Conservation (phyloP, 2,329 filamentous ascomycete genomes). For the Chaetomiaceae sp. region DNA sequence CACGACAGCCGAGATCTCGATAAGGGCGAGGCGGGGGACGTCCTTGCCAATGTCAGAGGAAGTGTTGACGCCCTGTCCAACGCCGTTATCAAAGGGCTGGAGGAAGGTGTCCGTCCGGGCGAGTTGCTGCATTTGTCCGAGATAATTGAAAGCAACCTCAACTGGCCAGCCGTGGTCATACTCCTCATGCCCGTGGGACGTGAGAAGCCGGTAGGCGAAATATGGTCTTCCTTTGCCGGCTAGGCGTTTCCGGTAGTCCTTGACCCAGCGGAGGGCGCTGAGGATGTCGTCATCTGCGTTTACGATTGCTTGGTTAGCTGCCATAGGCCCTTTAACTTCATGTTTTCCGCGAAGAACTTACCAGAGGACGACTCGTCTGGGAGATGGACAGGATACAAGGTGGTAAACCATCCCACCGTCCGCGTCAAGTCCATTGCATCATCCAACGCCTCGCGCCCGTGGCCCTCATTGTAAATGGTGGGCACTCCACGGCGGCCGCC, state of each 20-base stretch:
- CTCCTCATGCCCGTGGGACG: constrained; percentile 29
- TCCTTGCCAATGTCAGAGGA: constrained; percentile 25
- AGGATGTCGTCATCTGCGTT: constrained; percentile 20
- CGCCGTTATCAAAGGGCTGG: constrained; percentile 22
- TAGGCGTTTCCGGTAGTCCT: constrained; percentile 35
- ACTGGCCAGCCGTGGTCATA: constrained; percentile 35
- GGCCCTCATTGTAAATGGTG: constrained; percentile 38
- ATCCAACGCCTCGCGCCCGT: constrained; percentile 38
- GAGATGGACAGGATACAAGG: constrained; percentile 34
- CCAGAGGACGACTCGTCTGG: constrained; percentile 9
- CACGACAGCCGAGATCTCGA: constrained; percentile 27
- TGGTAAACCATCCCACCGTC: constrained; percentile 46
- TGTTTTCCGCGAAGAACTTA: background rate
- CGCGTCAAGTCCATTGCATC: constrained; percentile 33
- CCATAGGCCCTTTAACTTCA: background rate
- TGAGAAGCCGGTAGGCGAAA: constrained; percentile 36
- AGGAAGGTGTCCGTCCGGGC: constrained; percentile 29
- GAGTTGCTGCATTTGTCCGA: constrained; percentile 43
- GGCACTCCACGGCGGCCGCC: constrained; percentile 29
- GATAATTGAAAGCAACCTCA: constrained; percentile 49
- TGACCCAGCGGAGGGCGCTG: constrained; percentile 28
- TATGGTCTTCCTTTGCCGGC: constrained; percentile 37
- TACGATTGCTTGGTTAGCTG: too few species aligned
- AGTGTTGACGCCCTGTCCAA: constrained; percentile 12
- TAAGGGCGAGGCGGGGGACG: constrained; percentile 24